Percentiles rank a stretch among this genome's conserved stretches.
phyloP scores from a whole-genome alignment of 106 monocot species.

The Platanthera zijinensis region DNA sequence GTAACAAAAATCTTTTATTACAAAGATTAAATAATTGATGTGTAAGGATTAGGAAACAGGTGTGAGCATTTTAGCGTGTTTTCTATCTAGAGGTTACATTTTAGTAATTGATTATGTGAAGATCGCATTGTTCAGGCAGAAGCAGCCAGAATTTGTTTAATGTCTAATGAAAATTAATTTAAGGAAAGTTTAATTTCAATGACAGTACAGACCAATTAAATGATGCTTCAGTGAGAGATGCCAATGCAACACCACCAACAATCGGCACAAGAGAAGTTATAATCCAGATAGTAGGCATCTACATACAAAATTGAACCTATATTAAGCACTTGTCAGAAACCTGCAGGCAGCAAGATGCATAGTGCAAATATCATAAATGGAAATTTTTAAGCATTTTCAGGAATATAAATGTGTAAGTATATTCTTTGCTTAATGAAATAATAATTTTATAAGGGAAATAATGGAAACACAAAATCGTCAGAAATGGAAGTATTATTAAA shows the following conservation, averaged over 20 bases:
- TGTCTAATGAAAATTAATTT: not conserved
- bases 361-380: not conserved
- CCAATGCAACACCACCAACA: slow-evolving; percentile 68
- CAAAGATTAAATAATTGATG: too few relatives aligned
- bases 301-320: not conserved
- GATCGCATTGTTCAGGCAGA: not conserved
- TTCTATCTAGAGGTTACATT: not conserved
- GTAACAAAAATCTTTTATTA: too few relatives aligned
- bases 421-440: not conserved
- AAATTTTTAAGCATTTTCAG: not conserved
- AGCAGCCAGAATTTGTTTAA: not conserved
- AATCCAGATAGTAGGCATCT: slow-evolving; percentile 46
- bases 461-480: not conserved
- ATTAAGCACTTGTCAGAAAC: not conserved
- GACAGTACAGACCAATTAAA: slow-evolving; percentile 46
- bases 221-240: slow-evolving; percentile 62
- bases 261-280: slow-evolving; percentile 49
- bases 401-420: not conserved
- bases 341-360: not conserved
- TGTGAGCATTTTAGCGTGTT: too few relatives aligned
- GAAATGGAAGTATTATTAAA: not conserved
- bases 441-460: not conserved
- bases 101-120: slow-evolving; percentile 3
- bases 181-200: not conserved
- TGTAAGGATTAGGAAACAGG: too few relatives aligned